These are phyloP conservation scores for Phialophora expanda DNA, from an alignment of 2,329 filamentous ascomycete genomes.

Conservation along the genomic window DNA sequence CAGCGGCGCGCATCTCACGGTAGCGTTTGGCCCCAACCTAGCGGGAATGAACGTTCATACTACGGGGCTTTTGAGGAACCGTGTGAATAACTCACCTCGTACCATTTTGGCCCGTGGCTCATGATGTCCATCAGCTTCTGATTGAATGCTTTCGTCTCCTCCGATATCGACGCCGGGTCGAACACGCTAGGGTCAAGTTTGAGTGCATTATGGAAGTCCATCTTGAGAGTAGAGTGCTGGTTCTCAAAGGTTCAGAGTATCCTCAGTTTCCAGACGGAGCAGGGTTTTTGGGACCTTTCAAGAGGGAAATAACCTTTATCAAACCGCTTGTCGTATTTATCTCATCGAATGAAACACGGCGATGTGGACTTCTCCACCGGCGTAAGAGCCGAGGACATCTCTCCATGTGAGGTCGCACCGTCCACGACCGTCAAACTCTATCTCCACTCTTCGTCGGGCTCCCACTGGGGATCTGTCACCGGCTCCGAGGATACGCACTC, in stretches of 20 bases:
- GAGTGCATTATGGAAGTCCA: slow-evolving; percentile 25
- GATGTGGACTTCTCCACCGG: slow-evolving; percentile 21
- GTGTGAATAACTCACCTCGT: slow-evolving; percentile 48
- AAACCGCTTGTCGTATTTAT: background rate
- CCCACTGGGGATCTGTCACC: background rate
- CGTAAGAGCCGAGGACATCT: slow-evolving; percentile 13
- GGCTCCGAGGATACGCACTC: background rate
- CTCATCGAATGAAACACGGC: background rate
- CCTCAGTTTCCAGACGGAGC: background rate
- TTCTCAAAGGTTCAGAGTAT: background rate
- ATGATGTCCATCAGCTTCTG: slow-evolving; percentile 43
- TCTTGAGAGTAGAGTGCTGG: slow-evolving; percentile 4
- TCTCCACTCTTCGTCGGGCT: background rate
- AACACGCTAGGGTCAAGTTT: slow-evolving; percentile 34
- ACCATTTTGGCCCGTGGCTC: slow-evolving; percentile 56
- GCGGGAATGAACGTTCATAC: slow-evolving; percentile 17
- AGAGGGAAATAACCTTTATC: background rate
- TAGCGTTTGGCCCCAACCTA: slow-evolving; percentile 61
- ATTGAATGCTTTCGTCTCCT: slow-evolving; percentile 38
- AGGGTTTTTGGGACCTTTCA: background rate
- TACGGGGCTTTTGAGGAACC: background rate
- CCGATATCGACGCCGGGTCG: slow-evolving; percentile 32
- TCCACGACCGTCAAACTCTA: background rate
- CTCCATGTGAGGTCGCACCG: background rate
- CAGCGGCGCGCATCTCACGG: slow-evolving; percentile 59